These are phyloP conservation scores for Irpex rosettiformis DNA, from an alignment of 1,284 basidiomycete genomes.

Conservation along the genomic window DNA sequence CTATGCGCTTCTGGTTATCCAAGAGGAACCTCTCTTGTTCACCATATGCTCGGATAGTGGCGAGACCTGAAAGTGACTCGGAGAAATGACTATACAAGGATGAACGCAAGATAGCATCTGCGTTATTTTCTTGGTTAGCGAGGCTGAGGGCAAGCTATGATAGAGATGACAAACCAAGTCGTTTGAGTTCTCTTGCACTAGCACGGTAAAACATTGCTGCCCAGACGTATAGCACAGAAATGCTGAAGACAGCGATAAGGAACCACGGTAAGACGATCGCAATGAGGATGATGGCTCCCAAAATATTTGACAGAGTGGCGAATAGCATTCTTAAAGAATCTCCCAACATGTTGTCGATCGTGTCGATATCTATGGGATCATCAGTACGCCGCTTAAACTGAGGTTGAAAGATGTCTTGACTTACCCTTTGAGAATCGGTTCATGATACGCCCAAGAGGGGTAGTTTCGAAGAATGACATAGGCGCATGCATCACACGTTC, in stretches of 20 bases:
- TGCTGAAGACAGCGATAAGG: constrained; percentile 66
- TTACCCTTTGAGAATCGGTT: constrained; percentile 73
- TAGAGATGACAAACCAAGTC: constrained; percentile 1
- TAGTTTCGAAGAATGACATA: constrained; percentile 90
- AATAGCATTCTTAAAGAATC: constrained; percentile 79
- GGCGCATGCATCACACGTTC: constrained; percentile 69
- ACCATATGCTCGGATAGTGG: constrained; percentile 76
- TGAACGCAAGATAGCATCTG: constrained; percentile 71
- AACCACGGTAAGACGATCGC: constrained; percentile 83
- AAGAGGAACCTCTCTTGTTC: constrained; percentile 62
- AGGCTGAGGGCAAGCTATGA: constrained; percentile 34
- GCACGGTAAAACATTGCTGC: constrained; percentile 82
- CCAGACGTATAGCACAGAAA: constrained; percentile 58
- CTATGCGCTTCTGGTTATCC: constrained; percentile 77
- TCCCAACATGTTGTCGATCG: constrained; percentile 75
- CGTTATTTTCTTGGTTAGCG: constrained; percentile 49
- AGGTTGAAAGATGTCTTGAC: background rate
- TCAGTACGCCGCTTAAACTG: background rate
- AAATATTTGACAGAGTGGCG: constrained; percentile 59
- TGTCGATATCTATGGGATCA: constrained; percentile 67
- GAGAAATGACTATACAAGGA: constrained; percentile 79
- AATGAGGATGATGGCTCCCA: constrained; percentile 78
- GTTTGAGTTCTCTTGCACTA: constrained; percentile 85
- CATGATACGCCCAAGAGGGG: constrained; percentile 88
- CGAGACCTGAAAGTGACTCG: constrained; percentile 73